Evolutionary conservation across 176 grass and related monocot species (phyloP).

Genomic region (Ananas comosus): DNA sequence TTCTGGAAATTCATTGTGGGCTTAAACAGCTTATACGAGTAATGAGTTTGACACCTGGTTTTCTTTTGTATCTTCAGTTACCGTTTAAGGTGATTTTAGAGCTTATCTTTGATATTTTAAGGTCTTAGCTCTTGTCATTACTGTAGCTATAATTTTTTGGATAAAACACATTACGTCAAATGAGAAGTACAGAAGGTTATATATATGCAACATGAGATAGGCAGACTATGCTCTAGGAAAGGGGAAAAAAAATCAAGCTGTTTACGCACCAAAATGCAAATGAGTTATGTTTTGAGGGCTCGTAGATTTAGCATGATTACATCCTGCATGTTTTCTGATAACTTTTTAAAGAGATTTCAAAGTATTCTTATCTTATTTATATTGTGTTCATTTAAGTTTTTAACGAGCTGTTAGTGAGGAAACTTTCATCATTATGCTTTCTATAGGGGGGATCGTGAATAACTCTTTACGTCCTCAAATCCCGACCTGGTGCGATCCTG

Average conservation of each 20-base stretch:
- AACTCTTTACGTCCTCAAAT: slow-evolving; percentile 75
- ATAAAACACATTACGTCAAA: no score
- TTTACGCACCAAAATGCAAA: no score
- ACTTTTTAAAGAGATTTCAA: neutral
- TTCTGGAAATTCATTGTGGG: neutral
- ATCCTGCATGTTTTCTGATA: neutral
- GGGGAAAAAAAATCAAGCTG: no score
- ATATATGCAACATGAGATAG: no score
- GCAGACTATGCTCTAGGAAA: no score
- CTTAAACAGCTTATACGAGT: no score
- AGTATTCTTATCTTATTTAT: neutral
- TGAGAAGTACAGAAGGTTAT: no score
- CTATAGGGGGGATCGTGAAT: slow-evolving; percentile 74
- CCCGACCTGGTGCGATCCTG: slow-evolving; percentile 96
- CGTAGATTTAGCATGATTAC: no score
- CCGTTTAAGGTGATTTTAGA: neutral
- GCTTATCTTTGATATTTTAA: neutral
- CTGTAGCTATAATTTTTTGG: no score
- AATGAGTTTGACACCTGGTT: no score
- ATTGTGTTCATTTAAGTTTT: neutral
- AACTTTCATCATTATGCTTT: neutral
- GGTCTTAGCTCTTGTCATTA: neutral
- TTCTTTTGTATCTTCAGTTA: no score
- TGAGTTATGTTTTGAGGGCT: no score
- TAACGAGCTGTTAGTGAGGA: neutral